These are phyloP conservation scores for Entomortierella beljakovae DNA, from an alignment of 192 early-diverging fungal species.

Conservation along the genomic window DNA sequence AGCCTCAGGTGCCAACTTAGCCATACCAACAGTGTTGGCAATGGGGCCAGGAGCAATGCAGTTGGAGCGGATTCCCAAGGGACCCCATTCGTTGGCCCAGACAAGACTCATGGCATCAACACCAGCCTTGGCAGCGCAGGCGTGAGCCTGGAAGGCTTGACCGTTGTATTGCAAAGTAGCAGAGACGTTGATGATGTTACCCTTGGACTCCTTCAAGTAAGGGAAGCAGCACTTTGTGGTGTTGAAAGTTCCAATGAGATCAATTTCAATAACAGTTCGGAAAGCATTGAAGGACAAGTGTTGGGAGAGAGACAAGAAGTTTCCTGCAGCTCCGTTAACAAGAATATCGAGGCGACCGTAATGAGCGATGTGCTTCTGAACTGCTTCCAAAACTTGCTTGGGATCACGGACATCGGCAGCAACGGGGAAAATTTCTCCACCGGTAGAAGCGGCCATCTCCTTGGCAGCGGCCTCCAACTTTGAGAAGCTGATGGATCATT, in stretches of 20 bases:
- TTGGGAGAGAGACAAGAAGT: constrained; percentile 77
- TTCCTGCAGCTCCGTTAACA: constrained; percentile 71
- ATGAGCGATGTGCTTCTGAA: constrained; percentile 67
- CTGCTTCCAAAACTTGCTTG: constrained; percentile 67
- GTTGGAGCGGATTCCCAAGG: constrained; percentile 76
- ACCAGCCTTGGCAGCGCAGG: constrained; percentile 73
- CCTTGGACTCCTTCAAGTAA: constrained; percentile 74
- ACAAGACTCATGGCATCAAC: constrained; percentile 69
- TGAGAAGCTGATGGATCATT: constrained; percentile 34
- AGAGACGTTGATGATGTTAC: constrained; percentile 74
- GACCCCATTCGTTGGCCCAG: constrained; percentile 80
- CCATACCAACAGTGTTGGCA: constrained; percentile 56
- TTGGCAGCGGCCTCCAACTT: constrained; percentile 75
- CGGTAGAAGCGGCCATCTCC: constrained; percentile 68
- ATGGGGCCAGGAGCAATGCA: constrained; percentile 74
- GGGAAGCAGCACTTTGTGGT: constrained; percentile 76
- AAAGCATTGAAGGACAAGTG: constrained; percentile 78
- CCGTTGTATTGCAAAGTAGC: constrained; percentile 75
- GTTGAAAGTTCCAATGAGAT: constrained; percentile 82
- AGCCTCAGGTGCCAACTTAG: constrained; percentile 48
- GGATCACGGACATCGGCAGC: constrained; percentile 75
- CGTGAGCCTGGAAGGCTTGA: constrained; percentile 56
- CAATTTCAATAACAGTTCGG: constrained; percentile 73
- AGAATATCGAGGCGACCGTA: constrained; percentile 79
- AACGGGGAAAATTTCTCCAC: constrained; percentile 63